These are phyloP conservation scores for Puccinellia tenuiflora DNA, from an alignment of 176 grass and related monocot species.

Conservation along the genomic window DNA sequence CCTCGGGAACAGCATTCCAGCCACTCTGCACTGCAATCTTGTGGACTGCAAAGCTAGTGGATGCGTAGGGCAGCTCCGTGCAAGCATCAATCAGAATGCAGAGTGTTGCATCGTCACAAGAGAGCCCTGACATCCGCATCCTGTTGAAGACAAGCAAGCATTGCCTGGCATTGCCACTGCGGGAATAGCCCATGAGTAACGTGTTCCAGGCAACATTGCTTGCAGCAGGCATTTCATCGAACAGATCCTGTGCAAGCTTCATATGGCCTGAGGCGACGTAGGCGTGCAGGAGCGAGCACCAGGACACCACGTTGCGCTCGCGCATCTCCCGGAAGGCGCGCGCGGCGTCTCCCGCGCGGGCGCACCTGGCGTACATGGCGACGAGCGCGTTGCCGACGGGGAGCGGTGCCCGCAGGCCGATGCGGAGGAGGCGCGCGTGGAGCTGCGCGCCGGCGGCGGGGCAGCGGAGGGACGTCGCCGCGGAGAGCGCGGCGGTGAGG, in stretches of 20 bases:
- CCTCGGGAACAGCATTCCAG: slow-evolving; percentile 26
- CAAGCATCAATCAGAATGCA: slow-evolving; percentile 44
- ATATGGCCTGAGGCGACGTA: slow-evolving; percentile 10
- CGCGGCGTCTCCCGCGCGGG: slow-evolving; percentile 20
- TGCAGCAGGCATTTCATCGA: slow-evolving; percentile 44
- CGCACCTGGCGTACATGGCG: slow-evolving; percentile 60
- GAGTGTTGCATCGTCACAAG: slow-evolving; percentile 43
- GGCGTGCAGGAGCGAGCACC: slow-evolving; percentile 59
- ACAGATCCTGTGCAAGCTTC: slow-evolving; percentile 27
- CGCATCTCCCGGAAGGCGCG: slow-evolving; percentile 51
- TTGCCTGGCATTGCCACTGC: slow-evolving; percentile 1
- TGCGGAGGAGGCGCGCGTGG: slow-evolving; percentile 44
- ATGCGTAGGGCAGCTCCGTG: slow-evolving; percentile 29
- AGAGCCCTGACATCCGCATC: slow-evolving; percentile 23
- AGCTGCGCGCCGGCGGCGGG: slow-evolving; percentile 30
- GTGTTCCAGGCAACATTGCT: slow-evolving; percentile 59
- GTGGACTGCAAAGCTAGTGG: slow-evolving; percentile 30
- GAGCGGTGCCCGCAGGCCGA: slow-evolving; percentile 37
- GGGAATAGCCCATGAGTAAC: slow-evolving; percentile 50
- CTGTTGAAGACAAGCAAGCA: slow-evolving; percentile 40
- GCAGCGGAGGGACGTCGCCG: slow-evolving; percentile 19
- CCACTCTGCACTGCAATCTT: slow-evolving; percentile 33
- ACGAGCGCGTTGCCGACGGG: slow-evolving; percentile 63
- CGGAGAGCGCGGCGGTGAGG: slow-evolving; percentile 42
- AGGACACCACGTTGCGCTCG: slow-evolving; percentile 43